Conservation (phyloP, 768 basidiomycete species). For the Boletus rubroflammeus region DNA sequence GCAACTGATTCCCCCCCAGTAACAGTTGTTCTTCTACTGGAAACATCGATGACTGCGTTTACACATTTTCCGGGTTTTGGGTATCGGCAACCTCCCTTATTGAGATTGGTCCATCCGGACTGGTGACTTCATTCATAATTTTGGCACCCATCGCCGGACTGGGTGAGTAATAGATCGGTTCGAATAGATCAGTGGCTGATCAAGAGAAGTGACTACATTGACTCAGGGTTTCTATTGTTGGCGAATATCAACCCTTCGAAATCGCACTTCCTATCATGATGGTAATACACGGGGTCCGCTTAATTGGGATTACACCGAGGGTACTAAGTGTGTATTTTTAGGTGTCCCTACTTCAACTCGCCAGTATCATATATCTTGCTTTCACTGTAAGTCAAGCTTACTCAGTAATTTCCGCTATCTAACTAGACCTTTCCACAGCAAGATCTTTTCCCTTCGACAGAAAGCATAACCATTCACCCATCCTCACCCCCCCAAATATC, state of each 20-base stretch:
- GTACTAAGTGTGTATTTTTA: neutral
- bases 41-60: constrained; percentile 10
- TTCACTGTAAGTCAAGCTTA: neutral
- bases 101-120: neutral
- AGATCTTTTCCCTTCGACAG: neutral
- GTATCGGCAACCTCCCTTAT: neutral
- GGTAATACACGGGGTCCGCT: neutral
- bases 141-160: constrained; percentile 10
- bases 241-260: constrained; percentile 14
- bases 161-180: constrained; percentile 6
- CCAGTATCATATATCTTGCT: constrained; percentile 7
- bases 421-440: neutral
- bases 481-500: too few relatives aligned
- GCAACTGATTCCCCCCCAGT: constrained; percentile 4
- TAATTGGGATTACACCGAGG: too few relatives aligned
- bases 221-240: constrained; percentile 24
- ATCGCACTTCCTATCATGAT: constrained; percentile 10
- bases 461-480: too few relatives aligned
- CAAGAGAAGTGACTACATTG: constrained; percentile 6
- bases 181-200: neutral
- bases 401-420: neutral
- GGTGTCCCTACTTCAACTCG: constrained; percentile 23
- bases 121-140: too few relatives aligned
- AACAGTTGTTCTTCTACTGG: constrained; percentile 10
- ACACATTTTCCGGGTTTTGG: constrained; percentile 15